Conservation (phyloP, 2,329 filamentous ascomycete species). For the Xylaria polymorpha region DNA sequence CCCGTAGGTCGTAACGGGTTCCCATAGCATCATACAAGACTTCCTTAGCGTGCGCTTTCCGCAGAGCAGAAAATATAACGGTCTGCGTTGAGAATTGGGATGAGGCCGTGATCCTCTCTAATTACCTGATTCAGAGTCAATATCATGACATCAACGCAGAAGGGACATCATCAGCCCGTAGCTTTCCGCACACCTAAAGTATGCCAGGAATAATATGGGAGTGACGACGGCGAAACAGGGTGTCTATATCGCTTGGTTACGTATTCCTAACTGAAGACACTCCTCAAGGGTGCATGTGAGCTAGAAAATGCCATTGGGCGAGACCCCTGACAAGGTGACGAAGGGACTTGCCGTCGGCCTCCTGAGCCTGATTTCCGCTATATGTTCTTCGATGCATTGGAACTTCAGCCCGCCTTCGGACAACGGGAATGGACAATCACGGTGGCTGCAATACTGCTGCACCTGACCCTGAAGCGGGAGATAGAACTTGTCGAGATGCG, state of each 20-base stretch:
- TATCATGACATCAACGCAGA: background rate
- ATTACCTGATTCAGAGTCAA: background rate
- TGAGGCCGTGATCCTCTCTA: too few relatives aligned
- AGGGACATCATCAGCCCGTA: background rate
- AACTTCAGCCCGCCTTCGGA: background rate
- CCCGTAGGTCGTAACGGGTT: too few relatives aligned
- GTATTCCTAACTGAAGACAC: background rate
- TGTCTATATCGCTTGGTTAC: background rate
- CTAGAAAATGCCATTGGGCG: background rate
- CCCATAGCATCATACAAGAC: background rate
- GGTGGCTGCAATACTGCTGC: background rate
- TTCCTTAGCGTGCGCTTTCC: background rate
- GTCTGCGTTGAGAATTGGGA: too few relatives aligned
- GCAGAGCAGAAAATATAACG: background rate
- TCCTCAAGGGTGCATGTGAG: background rate
- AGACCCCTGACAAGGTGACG: background rate
- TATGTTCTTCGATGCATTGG: conserved; percentile 12
- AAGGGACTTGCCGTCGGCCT: conserved; percentile 3
- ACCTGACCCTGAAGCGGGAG: background rate
- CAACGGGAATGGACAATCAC: background rate
- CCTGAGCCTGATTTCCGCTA: background rate
- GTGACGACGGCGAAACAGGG: background rate
- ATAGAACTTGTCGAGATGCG: background rate
- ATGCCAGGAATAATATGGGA: background rate
- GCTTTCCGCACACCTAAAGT: background rate